Evolutionary conservation across 176 grass and related monocot genomes (phyloP), one percentile per base, ranked within the genome.

Genomic region (Aegilops speltoides): DNA sequence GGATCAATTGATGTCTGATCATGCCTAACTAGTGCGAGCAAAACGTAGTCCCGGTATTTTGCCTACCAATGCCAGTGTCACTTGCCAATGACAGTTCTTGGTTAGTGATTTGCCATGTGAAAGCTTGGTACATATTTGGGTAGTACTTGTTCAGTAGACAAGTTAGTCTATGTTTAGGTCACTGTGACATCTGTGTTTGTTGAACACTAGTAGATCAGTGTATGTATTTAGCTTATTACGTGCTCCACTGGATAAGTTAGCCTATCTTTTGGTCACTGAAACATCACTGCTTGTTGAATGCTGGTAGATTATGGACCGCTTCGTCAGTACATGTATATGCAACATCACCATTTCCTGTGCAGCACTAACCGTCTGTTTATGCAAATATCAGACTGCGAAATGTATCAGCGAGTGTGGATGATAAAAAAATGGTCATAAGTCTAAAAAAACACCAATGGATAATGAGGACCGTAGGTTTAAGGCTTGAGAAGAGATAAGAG

Each of bases 401-500:
- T 22, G 17, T 77, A 61, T 57, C 45, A 29, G 65, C 3, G 43
- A 13, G 43, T 37, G 54, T 46, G 13, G 29, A 77, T 78, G 19
- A 4, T 78, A 22, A 7, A 82, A 79, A 38, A 23, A 17, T 64
- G 13, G 64, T 64, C 4, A 40, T 28, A 81, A 82, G 48, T 19
- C 34, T 85, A 16, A 5, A 48, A 48, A 5, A 48, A 52, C 16
- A 52, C 48, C 2, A 84, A 50, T 23, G 28, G 7, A 38, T 33
- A 73, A 37, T 6, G 64, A 73, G 65, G 64, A 50, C 25, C 43
- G 15, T n/a, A 38, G 26, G 73, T 31, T 79, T 28, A 34, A 61
- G 54, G 32, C 54, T 78, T 78, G n/a, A 54, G 73, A 86, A 50
- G 64, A 82, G 57, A n/a, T 59, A 52, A 73, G 28, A 84, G 38